These are phyloP conservation scores for Neurospora crassa DNA, from an alignment of 2,329 filamentous ascomycete genomes.

Conservation along the genomic window DNA sequence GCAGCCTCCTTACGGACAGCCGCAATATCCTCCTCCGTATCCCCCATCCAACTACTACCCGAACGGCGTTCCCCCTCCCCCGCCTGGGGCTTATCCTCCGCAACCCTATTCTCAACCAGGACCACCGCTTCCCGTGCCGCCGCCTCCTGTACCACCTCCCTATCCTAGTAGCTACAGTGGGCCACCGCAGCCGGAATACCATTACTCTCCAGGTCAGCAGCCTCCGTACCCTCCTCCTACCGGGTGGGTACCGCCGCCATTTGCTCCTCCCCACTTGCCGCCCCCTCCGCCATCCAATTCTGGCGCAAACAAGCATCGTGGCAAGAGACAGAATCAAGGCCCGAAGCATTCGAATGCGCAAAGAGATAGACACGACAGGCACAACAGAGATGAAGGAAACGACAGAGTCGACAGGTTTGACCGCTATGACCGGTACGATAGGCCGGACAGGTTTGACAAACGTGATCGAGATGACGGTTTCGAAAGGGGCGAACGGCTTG, in stretches of 20 bases:
- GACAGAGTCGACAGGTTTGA: conserved; percentile 5
- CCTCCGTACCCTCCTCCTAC: conserved; percentile 15
- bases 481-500: not conserved
- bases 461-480: not conserved
- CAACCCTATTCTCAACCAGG: conserved; percentile 3
- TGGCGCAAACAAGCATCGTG: conserved; percentile 7
- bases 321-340: conserved; percentile 12
- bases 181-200: conserved; percentile 11
- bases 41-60: conserved; percentile 17
- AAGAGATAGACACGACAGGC: conserved; percentile 7
- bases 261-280: conserved; percentile 6
- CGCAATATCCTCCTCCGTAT: conserved; percentile 15
- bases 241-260: conserved; percentile 9
- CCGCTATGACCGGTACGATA: conserved; percentile 4
- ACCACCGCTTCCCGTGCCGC: conserved; percentile 9
- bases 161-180: conserved; percentile 6
- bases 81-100: conserved; percentile 12
- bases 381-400: conserved; percentile 7
- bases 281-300: conserved; percentile 8
- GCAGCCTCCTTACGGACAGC: conserved; percentile 14
- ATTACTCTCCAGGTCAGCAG: conserved; percentile 12
- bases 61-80: conserved; percentile 9
- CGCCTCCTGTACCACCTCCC: conserved; percentile 9
- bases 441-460: not conserved
- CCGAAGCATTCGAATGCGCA: conserved; percentile 10